Conservation (phyloP, 176 grass and related monocot genomes). For the Leersia perrieri region DNA sequence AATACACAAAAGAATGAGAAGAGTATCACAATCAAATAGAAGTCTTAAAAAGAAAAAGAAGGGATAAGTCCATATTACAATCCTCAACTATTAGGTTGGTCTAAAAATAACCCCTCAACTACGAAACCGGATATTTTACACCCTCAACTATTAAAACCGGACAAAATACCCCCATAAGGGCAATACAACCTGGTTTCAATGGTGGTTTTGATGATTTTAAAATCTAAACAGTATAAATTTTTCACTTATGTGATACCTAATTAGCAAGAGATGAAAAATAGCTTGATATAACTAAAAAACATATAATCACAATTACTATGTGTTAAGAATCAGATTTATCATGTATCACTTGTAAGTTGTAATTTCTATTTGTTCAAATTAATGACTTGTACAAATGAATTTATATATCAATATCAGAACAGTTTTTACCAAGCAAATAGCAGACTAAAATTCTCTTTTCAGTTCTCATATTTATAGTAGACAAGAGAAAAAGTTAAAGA, state of each 20-base stretch:
- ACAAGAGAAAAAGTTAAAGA: neutral
- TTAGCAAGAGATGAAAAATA: no score
- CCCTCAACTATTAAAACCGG: no score
- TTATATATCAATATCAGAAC: neutral
- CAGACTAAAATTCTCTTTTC: neutral
- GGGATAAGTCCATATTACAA: no score
- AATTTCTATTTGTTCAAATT: neutral
- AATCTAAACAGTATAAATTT: no score
- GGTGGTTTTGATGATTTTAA: no score
- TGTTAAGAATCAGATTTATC: slow-evolving; percentile 8
- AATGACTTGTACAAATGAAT: neutral
- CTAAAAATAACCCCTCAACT: no score
- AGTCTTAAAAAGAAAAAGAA: neutral
- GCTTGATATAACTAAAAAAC: no score
- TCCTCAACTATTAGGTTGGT: no score
- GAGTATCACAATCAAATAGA: neutral
- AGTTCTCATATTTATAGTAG: neutral
- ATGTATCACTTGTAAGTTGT: slow-evolving; percentile 1
- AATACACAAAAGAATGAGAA: neutral
- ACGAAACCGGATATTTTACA: no score
- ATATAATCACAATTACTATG: neutral
- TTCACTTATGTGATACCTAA: no score
- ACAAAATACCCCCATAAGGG: no score
- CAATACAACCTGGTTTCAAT: no score
- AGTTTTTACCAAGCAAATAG: slow-evolving; percentile 24